Evolutionary conservation across 2,329 filamentous ascomycete genomes (phyloP).

Genomic region (Periglandula ipomoeae): DNA sequence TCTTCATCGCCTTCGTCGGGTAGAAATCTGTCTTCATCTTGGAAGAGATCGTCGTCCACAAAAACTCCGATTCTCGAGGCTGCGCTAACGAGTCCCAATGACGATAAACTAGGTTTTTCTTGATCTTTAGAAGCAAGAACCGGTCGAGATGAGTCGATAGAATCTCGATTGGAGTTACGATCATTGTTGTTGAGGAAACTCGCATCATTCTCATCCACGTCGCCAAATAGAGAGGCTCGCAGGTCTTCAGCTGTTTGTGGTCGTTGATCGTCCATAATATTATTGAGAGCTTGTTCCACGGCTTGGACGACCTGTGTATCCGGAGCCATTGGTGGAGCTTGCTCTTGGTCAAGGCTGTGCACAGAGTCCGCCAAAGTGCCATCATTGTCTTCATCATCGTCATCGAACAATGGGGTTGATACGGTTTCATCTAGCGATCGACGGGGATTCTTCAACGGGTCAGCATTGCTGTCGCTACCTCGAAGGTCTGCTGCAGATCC

Average conservation of each 20-base stretch:
- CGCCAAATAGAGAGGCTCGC: slow-evolving; percentile 54
- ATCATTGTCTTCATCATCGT: slow-evolving; percentile 69
- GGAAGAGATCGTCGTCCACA: slow-evolving; percentile 85
- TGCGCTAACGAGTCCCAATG: slow-evolving; percentile 80
- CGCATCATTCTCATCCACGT: slow-evolving; percentile 28
- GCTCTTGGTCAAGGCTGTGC: slow-evolving; percentile 68
- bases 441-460: slow-evolving; percentile 37
- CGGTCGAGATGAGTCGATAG: slow-evolving; percentile 42
- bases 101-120: slow-evolving; percentile 79
- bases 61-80: slow-evolving; percentile 88
- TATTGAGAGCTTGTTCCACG: slow-evolving; percentile 84
- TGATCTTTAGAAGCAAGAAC: slow-evolving; percentile 30
- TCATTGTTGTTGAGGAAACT: slow-evolving; percentile 45
- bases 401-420: slow-evolving; percentile 59
- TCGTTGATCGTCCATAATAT: slow-evolving; percentile 77
- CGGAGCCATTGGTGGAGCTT: slow-evolving; percentile 42
- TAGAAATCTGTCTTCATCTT: slow-evolving; percentile 75
- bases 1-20: slow-evolving; percentile 75
- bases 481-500: slow-evolving; percentile 41
- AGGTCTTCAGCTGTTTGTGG: slow-evolving; percentile 55
- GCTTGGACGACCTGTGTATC: slow-evolving; percentile 80
- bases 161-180: slow-evolving; percentile 52
- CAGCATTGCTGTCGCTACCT: slow-evolving; percentile 24
- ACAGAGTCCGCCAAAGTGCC: slow-evolving; percentile 56
- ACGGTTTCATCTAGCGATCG: slow-evolving; percentile 61